These are phyloP conservation scores for Taphrina flavorubra DNA, from an alignment of 1,139 yeast genomes.

Conservation along the genomic window DNA sequence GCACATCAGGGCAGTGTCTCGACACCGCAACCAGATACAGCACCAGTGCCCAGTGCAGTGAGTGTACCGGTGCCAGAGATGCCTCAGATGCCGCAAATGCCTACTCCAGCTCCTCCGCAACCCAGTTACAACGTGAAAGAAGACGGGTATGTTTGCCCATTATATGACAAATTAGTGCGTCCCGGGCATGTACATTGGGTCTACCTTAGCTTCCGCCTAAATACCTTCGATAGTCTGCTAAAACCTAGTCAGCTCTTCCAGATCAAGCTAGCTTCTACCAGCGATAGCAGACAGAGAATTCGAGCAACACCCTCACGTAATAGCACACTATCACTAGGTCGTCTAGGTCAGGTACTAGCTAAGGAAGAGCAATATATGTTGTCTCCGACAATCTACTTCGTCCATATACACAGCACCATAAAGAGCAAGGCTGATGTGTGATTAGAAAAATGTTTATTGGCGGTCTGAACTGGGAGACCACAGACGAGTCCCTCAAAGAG, in stretches of 20 bases:
- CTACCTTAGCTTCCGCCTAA: slow-evolving; percentile 28
- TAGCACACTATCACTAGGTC: slow-evolving; percentile 30
- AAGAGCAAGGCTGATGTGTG: slow-evolving; percentile 52
- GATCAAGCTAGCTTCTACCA: not conserved
- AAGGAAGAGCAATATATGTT: slow-evolving; percentile 49
- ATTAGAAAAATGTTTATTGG: slow-evolving; percentile 95
- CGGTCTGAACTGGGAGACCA: slow-evolving; percentile 98
- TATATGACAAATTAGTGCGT: slow-evolving; percentile 13
- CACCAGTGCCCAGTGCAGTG: slow-evolving; percentile 4
- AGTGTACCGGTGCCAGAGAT: slow-evolving; percentile 30
- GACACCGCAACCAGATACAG: slow-evolving; percentile 12
- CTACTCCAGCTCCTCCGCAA: slow-evolving; percentile 29
- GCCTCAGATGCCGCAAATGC: slow-evolving; percentile 35
- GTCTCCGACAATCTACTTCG: slow-evolving; percentile 37
- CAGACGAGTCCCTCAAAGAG: slow-evolving; percentile 70
- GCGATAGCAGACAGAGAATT: slow-evolving; percentile 1
- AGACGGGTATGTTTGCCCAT: slow-evolving; percentile 47
- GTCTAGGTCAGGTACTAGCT: slow-evolving; percentile 37
- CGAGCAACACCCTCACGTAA: not conserved
- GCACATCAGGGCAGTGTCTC: not conserved
- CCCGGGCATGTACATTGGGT: slow-evolving; percentile 7
- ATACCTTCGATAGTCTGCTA: slow-evolving; percentile 16
- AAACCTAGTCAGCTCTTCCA: slow-evolving; percentile 8
- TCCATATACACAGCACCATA: slow-evolving; percentile 49
- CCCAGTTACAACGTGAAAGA: slow-evolving; percentile 41